Conservation (phyloP, 371 early-diverging fungal genomes). For the Mucor irregularis region DNA sequence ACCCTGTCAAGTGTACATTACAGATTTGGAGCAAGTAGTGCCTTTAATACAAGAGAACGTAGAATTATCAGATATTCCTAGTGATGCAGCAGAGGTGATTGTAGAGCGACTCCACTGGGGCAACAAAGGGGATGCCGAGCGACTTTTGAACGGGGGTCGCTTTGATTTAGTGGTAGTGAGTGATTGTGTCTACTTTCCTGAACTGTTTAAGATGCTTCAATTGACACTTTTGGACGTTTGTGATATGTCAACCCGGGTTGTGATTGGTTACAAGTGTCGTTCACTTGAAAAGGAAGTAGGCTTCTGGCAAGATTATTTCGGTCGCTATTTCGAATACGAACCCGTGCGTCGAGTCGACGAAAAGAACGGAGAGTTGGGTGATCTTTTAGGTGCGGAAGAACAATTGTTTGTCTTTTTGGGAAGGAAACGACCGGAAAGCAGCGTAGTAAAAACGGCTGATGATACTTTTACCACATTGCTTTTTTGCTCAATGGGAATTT, state of each 20-base stretch:
- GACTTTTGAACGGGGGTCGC: conserved; percentile 26
- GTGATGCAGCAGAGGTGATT: conserved; percentile 22
- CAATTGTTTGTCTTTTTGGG: conserved; percentile 51
- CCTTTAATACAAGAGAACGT: conserved; percentile 57
- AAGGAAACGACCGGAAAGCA: conserved; percentile 34
- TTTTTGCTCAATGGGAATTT: conserved; percentile 49
- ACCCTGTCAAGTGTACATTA: conserved; percentile 47
- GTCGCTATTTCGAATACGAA: conserved; percentile 56
- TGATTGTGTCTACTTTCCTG: conserved; percentile 63
- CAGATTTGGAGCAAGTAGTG: conserved; percentile 57
- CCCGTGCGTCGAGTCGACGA: conserved; percentile 39
- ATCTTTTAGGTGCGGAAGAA: conserved; percentile 50
- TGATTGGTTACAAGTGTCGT: conserved; percentile 64
- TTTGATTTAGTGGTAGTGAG: conserved; percentile 56
- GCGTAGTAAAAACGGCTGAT: conserved; percentile 50
- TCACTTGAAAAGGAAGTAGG: conserved; percentile 58
- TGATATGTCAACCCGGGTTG: conserved; percentile 35
- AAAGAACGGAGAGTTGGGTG: conserved; percentile 14
- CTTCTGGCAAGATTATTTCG: conserved; percentile 66
- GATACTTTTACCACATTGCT: conserved; percentile 56
- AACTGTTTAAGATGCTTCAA: conserved; percentile 49
- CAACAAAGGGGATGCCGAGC: conserved; percentile 33
- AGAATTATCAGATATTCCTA: conserved; percentile 9
- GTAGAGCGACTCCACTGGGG: conserved; percentile 60
- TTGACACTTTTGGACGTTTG: conserved; percentile 50